Conservation (phyloP, 2,329 filamentous ascomycete genomes). For the Orbilia javanica region DNA sequence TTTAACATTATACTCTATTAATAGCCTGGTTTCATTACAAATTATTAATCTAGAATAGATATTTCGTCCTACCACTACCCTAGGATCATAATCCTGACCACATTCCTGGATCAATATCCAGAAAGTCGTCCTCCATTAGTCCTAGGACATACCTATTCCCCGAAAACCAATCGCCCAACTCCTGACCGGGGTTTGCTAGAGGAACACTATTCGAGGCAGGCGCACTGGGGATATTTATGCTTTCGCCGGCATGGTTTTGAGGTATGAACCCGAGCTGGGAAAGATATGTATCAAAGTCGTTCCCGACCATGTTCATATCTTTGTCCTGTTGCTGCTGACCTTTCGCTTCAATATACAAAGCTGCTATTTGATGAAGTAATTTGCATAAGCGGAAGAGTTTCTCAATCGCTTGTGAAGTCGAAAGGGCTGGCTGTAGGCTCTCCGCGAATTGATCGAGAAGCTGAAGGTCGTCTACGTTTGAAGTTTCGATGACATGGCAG, state of each 20-base stretch:
- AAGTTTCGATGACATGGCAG: conserved; percentile 67
- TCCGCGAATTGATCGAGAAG: conserved; percentile 71
- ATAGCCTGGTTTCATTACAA: too few relatives aligned
- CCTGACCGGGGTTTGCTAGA: conserved; percentile 64
- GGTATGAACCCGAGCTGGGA: conserved; percentile 74
- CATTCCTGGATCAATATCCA: conserved; percentile 60
- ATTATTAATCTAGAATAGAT: too few relatives aligned
- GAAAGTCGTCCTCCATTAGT: conserved; percentile 72
- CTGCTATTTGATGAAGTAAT: conserved; percentile 74
- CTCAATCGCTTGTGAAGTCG: conserved; percentile 72
- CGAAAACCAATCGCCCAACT: conserved; percentile 76
- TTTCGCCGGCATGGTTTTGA: conserved; percentile 60
- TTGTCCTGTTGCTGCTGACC: conserved; percentile 68
- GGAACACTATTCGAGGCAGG: conserved; percentile 9
- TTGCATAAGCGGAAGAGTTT: conserved; percentile 74
- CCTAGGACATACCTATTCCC: conserved; percentile 76
- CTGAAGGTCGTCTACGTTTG: conserved; percentile 69
- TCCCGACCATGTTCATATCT: conserved; percentile 69
- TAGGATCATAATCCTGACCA: background rate
- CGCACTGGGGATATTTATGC: conserved; percentile 60
- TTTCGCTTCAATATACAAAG: conserved; percentile 74
- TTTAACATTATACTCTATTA: too few relatives aligned
- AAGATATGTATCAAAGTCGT: conserved; percentile 76
- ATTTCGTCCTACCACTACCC: background rate
- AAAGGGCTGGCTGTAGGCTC: conserved; percentile 64